Conservation (phyloP, 1,284 basidiomycete species). For the Irpex rosettiformis region DNA sequence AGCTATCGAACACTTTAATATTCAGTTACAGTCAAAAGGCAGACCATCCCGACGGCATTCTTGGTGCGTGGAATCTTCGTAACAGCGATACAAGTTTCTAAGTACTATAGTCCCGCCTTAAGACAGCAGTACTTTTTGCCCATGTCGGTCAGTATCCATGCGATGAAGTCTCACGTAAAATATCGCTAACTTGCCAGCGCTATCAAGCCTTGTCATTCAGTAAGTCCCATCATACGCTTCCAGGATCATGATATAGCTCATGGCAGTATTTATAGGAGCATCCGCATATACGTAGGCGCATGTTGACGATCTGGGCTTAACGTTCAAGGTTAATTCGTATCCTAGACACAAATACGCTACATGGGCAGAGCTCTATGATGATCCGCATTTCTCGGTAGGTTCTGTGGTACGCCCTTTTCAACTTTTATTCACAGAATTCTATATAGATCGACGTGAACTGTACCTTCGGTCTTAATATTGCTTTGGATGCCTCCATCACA, state of each 20-base stretch:
- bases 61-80: no score
- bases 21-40: background rate
- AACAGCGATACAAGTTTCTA: no score
- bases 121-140: background rate
- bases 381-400: background rate
- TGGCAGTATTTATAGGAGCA: background rate
- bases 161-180: background rate
- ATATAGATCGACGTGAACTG: background rate
- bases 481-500: background rate
- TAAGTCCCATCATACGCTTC: background rate
- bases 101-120: no score
- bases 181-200: background rate
- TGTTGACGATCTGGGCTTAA: background rate
- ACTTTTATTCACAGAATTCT: background rate
- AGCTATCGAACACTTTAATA: background rate
- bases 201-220: background rate
- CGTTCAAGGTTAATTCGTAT: background rate
- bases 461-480: background rate
- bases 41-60: no score
- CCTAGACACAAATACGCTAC: background rate
- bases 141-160: background rate
- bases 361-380: background rate
- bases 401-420: background rate
- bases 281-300: background rate
- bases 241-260: background rate